Evolutionary conservation across 2,329 filamentous ascomycete genomes (phyloP), one percentile per base, ranked within the genome.

Genomic region (Aureobasidium melanogenum): DNA sequence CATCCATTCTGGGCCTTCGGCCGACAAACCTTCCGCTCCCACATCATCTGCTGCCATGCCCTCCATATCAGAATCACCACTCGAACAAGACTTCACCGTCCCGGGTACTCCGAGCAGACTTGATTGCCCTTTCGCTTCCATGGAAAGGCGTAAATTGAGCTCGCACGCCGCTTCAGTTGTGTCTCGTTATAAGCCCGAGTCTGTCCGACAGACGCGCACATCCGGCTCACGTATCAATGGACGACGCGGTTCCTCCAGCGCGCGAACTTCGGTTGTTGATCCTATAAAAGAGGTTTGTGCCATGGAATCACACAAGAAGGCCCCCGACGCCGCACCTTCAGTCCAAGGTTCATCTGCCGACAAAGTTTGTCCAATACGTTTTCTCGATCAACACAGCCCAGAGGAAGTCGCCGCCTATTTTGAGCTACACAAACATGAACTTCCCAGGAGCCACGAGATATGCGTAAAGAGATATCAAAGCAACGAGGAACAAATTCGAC

Each of bases 331-430:
- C 5, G 62, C 62, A 38, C 58, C 61, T 15, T 65, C 63, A 9
- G 57, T 62, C 4, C 63, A 65, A 48, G 63, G 63, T 28, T 65
- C 64, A 19, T 58, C 60, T 10, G 24, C 57, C 47, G 73, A 69
- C n/a, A 75, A 84, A 61, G 91, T 91, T 70, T 97, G 93, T 73
- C 93, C 93, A 2, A 97, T 97, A 63, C 88, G 93, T 51, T 97
- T 88, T 76, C 80, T 97, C 70, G 88, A 97, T 73, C 88, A 96
- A 72, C 92, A 96, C 71, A 91, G 91, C 2, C 90, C 93, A 1
- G 90, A 96, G 76, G 92, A 97, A 71, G 87, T 97, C 64, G 93
- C 93, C 15, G 85, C 88, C 69, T 97, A 96, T 73, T 91, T 97
- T 69, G 90, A 97, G 73, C 91, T 87, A 57, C 92, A 97, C 77